Evolutionary conservation across 805 yeast species (phyloP), one percentile per base, ranked within the genome.

Genomic region (Wickerhamiella nectarea): DNA sequence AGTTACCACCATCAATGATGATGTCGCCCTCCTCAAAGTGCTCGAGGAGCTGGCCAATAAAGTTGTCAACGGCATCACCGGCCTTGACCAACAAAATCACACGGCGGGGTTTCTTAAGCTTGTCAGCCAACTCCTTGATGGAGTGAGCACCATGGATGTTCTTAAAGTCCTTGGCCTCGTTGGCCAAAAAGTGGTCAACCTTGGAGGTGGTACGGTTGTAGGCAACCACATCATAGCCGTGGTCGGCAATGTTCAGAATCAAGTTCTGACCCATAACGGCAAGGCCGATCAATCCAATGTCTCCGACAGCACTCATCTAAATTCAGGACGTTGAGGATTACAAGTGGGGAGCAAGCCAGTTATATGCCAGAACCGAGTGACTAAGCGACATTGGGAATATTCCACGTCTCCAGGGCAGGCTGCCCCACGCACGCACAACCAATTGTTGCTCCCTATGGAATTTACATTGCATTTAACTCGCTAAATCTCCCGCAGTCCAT

Each of bases 1-100:
- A 91, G 85, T 89, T 89, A 74, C 98, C 98, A 72, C 98, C 98
- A 62, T 89, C 98, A 60, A 89, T 91, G 76, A 89, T 84, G 74
- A 89, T 91, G 68, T 89, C 98, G 55, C 94, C 97, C 68, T 83
- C 71, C 66, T 89, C 98, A 68, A 91, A 74, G 72, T 75, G 74
- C 61, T 96, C 96, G 57, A 83, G 66, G 62, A 91, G 72, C 69
- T 83, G 89, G 54, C 76, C 73, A 63, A 89, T 91, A 69, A 89
- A 83, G 56, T 72, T 74, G 64, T 89, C 98, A 58, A 89, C 97
- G 49, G 98, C 91, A 47, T 68, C 65, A 69, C 98, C 98, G 52
- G 98, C 97, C 75, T 89, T 89, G 62, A 89, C 97, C 62, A 89
- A 75, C 52, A 89, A 65, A 60, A 89, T 81, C 59, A 91, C 77